phyloP scores from a whole-genome alignment of 805 yeast species.

The Candida xyloterini region DNA sequence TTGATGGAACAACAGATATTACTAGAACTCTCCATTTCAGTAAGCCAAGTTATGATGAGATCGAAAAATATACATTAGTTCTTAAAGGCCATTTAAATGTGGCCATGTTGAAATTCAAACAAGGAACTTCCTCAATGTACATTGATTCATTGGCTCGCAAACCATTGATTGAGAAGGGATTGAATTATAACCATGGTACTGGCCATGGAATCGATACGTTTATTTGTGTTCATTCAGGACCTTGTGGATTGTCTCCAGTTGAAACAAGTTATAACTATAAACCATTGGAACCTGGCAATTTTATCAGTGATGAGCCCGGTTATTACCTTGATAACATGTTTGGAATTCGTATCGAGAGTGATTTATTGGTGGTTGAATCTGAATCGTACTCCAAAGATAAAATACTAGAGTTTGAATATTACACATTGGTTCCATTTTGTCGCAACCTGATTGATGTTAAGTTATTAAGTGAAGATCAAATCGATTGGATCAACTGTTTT shows the following conservation, averaged over 20 bases:
- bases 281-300: slow-evolving; percentile 63
- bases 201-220: slow-evolving; percentile 97
- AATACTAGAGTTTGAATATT: slow-evolving; percentile 73
- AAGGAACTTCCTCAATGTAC: slow-evolving; percentile 67
- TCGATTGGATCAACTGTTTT: slow-evolving; percentile 64
- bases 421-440: slow-evolving; percentile 85
- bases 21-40: slow-evolving; percentile 81
- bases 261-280: slow-evolving; percentile 37
- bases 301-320: slow-evolving; percentile 92
- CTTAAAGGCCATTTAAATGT: slow-evolving; percentile 89
- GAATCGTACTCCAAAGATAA: slow-evolving; percentile 40
- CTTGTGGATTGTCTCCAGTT: slow-evolving; percentile 67
- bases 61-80: slow-evolving; percentile 74
- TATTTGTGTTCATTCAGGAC: slow-evolving; percentile 92
- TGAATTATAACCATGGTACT: slow-evolving; percentile 91
- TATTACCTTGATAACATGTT: slow-evolving; percentile 85
- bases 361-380: slow-evolving; percentile 53
- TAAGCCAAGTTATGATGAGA: slow-evolving; percentile 54
- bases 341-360: slow-evolving; percentile 89
- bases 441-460: slow-evolving; percentile 61
- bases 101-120: slow-evolving; percentile 76
- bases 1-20: slow-evolving; percentile 95
- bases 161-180: slow-evolving; percentile 75
- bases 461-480: slow-evolving; percentile 60
- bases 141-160: slow-evolving; percentile 84